phyloP scores from a whole-genome alignment of 2,329 filamentous ascomycete species.

The Fusarium scirpi region DNA sequence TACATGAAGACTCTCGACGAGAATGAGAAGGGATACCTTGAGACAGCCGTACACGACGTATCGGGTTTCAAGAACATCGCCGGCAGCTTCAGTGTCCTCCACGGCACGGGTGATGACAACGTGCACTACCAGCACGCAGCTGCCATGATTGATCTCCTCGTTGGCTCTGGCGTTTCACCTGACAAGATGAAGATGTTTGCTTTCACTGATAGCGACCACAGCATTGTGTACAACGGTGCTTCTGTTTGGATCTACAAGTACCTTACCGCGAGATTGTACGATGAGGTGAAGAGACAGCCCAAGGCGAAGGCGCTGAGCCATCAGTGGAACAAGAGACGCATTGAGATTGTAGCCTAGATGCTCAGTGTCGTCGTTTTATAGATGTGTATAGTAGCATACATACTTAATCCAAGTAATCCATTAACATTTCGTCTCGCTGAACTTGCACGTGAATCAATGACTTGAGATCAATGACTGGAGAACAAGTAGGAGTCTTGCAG shows the following conservation, averaged over 20 bases:
- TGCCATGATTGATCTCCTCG: constrained; percentile 70
- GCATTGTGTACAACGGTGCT: constrained; percentile 69
- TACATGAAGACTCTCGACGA: constrained; percentile 74
- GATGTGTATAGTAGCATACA: neutral
- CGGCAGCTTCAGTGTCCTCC: constrained; percentile 71
- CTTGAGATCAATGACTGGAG: neutral
- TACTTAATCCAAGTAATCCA: neutral
- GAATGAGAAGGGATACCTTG: constrained; percentile 71
- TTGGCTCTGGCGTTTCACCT: constrained; percentile 68
- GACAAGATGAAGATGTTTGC: constrained; percentile 72
- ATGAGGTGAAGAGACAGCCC: constrained; percentile 69
- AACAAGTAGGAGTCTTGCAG: neutral
- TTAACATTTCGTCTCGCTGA: fast-evolving
- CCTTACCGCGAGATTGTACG: constrained; percentile 69
- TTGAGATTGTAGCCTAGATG: neutral
- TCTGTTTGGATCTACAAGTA: constrained; percentile 71
- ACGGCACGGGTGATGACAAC: constrained; percentile 77
- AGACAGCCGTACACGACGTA: constrained; percentile 67
- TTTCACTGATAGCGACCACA: constrained; percentile 75
- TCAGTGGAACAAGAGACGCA: constrained; percentile 51
- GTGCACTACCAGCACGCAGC: constrained; percentile 78
- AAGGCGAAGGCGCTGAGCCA: constrained; percentile 48
- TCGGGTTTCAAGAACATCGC: constrained; percentile 72
- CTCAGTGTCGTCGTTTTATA: fast-evolving
- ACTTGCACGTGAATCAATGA: fast-evolving